phyloP scores from a whole-genome alignment of 2,329 filamentous ascomycete species.

The Huntiella abstrusa region DNA sequence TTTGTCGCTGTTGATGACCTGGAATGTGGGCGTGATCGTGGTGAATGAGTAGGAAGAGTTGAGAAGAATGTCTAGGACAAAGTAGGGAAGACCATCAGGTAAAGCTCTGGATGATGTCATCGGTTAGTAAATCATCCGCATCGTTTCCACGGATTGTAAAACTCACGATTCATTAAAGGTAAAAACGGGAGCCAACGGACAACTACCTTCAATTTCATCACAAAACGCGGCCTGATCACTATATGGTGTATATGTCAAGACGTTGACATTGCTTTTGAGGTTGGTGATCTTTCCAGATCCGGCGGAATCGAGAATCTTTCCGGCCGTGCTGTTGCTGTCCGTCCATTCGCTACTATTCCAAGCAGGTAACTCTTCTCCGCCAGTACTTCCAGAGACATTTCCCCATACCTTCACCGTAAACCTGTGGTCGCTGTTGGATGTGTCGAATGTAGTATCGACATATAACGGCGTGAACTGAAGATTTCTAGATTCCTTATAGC shows the following conservation, averaged over 20 bases:
- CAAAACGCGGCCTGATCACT: slow-evolving; percentile 46
- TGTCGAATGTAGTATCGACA: slow-evolving; percentile 57
- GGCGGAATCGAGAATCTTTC: slow-evolving; percentile 59
- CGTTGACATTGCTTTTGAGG: slow-evolving; percentile 49
- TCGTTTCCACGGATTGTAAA: background rate
- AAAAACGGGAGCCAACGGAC: slow-evolving; percentile 62
- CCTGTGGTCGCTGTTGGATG: slow-evolving; percentile 36
- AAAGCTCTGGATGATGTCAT: slow-evolving; percentile 16
- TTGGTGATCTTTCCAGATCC: slow-evolving; percentile 43
- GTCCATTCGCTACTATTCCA: slow-evolving; percentile 40
- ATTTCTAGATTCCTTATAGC: slow-evolving; percentile 37
- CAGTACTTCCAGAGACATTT: slow-evolving; percentile 60
- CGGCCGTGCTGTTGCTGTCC: slow-evolving; percentile 38
- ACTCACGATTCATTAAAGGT: slow-evolving; percentile 23
- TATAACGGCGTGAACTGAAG: slow-evolving; percentile 67
- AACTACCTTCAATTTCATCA: slow-evolving; percentile 40
- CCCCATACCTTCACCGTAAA: slow-evolving; percentile 71
- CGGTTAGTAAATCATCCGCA: background rate
- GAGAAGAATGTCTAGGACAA: slow-evolving; percentile 57
- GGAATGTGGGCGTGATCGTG: slow-evolving; percentile 55
- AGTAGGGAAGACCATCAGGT: slow-evolving; percentile 41
- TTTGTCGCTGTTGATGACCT: slow-evolving; percentile 49
- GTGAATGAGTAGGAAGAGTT: slow-evolving; percentile 71
- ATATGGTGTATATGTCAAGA: slow-evolving; percentile 61
- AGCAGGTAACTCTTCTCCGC: slow-evolving; percentile 39